phyloP scores from a whole-genome alignment of 805 yeast genomes.

The Starmerella stellata region DNA sequence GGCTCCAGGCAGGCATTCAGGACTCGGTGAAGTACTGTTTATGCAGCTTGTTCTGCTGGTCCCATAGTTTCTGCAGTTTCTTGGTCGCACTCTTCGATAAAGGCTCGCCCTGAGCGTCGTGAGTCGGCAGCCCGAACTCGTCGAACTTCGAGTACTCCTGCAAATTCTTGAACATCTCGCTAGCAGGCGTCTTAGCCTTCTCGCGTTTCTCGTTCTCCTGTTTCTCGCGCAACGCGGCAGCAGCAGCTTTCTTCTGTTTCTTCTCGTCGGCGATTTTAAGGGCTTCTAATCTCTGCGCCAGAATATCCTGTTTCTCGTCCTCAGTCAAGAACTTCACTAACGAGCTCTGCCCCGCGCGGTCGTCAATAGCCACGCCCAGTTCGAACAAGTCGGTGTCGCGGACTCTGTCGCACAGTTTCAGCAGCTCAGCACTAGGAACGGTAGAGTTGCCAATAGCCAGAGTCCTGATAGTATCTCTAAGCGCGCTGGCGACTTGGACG shows the following conservation, averaged over 20 bases:
- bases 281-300: conserved; percentile 39
- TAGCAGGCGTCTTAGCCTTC: conserved; percentile 53
- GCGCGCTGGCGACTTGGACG: conserved; percentile 54
- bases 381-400: conserved; percentile 55
- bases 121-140: conserved; percentile 63
- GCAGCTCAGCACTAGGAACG: conserved; percentile 30
- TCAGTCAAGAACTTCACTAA: conserved; percentile 61
- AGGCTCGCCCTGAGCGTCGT: conserved; percentile 51
- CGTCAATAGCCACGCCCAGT: conserved; percentile 74
- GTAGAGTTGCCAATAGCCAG: conserved; percentile 41
- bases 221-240: conserved; percentile 11
- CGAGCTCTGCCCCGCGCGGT: conserved; percentile 64
- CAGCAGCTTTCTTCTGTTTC: conserved; percentile 36
- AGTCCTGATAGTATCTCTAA: conserved; percentile 66
- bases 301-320: conserved; percentile 48
- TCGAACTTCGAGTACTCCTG: conserved; percentile 64
- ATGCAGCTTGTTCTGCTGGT: conserved; percentile 65
- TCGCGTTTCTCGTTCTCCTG: conserved; percentile 46
- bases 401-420: conserved; percentile 55
- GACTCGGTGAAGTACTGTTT: no score
- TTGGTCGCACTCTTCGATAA: conserved; percentile 70
- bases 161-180: conserved; percentile 39
- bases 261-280: conserved; percentile 36
- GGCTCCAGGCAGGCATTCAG: no score
- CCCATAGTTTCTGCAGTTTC: conserved; percentile 62